Conservation (phyloP, 805 yeast species). For the Kluyveromyces wickerhamii region DNA sequence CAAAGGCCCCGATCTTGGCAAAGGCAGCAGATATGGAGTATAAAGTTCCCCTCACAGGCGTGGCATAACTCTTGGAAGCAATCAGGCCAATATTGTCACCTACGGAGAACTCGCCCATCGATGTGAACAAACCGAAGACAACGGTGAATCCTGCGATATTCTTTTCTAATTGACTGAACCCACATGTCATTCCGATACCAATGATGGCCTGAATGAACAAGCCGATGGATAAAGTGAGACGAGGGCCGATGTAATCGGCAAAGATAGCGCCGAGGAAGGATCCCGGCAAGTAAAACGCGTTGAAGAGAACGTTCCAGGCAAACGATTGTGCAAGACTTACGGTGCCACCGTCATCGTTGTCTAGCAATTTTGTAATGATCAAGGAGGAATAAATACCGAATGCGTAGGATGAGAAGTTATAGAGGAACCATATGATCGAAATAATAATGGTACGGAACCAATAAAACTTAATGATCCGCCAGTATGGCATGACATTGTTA, state of each 20-base stretch:
- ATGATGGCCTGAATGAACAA: constrained; percentile 64
- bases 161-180: constrained; percentile 44
- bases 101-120: constrained; percentile 90
- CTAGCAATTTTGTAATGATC: constrained; percentile 52
- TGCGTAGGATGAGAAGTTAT: constrained; percentile 82
- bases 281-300: constrained; percentile 86
- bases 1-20: constrained; percentile 90
- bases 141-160: constrained; percentile 76
- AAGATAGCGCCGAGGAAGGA: constrained; percentile 76
- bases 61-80: constrained; percentile 79
- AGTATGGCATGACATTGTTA: constrained; percentile 58
- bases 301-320: constrained; percentile 90
- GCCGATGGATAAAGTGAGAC: constrained; percentile 66
- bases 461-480: constrained; percentile 65
- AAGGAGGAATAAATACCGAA: constrained; percentile 77
- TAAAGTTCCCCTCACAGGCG: constrained; percentile 84
- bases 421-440: constrained; percentile 80
- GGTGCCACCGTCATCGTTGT: constrained; percentile 32
- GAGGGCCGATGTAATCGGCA: constrained; percentile 89
- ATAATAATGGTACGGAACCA: constrained; percentile 72
- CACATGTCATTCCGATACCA: constrained; percentile 79
- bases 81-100: constrained; percentile 88
- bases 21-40: constrained; percentile 87
- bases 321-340: constrained; percentile 62
- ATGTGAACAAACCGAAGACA: constrained; percentile 77